Base-by-base conservation (phyloP, 176 grass and related monocot genomes). In the Coix lacrymajobi region DNA sequence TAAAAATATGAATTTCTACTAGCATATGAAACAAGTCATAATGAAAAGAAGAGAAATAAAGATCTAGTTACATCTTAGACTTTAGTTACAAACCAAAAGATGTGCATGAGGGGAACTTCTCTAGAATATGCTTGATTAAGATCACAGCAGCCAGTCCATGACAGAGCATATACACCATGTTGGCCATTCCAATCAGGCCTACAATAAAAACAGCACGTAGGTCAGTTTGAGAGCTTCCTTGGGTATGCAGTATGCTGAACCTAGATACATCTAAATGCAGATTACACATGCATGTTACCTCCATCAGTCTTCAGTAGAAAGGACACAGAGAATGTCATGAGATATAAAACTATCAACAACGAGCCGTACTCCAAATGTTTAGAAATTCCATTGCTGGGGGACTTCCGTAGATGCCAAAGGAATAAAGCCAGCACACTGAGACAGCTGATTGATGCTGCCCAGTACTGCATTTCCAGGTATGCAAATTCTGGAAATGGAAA, bases 51-150 rank as follows among this genome's bases (percentile, higher is more conserved):
- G 15, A 40, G 40, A 58, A 89, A 90, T 19, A 69, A 83, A 73
- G 41, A 76, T 69, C 37, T 74, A 77, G 80, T 63, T 68, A 87
- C 83, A 87, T 86, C 82, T 83, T 87, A 87, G 82, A 83, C 67
- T 68, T 91, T 82, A 86, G 84, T 73, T 90, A 92, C 91, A 87
- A 89, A 99, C 96, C 96, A 89, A 99, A 86, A 88, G 93, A 99
- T 92, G 96, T 82, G 63, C 96, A 99, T 77, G 87, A 96, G 68
- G 96, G 96, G 25, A 96, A 99, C 68, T 88, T 93, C 36, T 66
- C 46, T 56, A 99, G 90, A 56, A 96, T 88, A 65, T 96, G 89
- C 30, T 99, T 86, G 80, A 99, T 93, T 83, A 99, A 86, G 58
- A 90, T 77, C 57, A 91, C 91, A 87, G 69, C 81, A 88, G 91